Base-by-base conservation (phyloP, 495 filamentous ascomycete species). In the Neurospora sp. region DNA sequence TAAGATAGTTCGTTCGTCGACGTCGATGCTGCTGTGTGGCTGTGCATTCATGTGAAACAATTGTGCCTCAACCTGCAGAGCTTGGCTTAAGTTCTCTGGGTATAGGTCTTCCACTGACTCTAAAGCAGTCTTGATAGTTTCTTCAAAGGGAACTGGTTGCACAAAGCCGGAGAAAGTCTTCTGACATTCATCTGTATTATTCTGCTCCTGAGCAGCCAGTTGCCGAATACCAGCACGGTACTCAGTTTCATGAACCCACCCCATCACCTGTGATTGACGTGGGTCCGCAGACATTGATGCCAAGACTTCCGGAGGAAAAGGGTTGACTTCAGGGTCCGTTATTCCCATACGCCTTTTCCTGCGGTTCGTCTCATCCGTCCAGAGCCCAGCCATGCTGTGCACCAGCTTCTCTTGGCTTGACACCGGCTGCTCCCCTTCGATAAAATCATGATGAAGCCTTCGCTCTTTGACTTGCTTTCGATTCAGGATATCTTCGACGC, bases 211-310 rank as follows among this genome's bases (percentile, higher is more conserved):
- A 1, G 80, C 75, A 20, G 91, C 86, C 40, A 94, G 84, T 22
- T 82, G 79, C 59, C 85, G 79, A 2, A 94, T 82, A 77, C 91
- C 85, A 40, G 89, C 84, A 31, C 87, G 85, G 78, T 90, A 94
- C 73, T 97, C 94, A 73, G 92, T 92, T 81, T 97, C 94, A 77
- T 97, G 94, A 31, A 97, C 90, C 96, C 96, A 99, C 6, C 89
- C 90, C 27, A 88, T 88, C 70, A 86, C 86, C 44, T 89, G 83
- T 20, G 89, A 86, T 71, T 91, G 87, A 69, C 96, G 87, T 20
- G 89, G 85, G 76, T 94, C 91, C 3, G 93, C 93, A 20, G 94
- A 97, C 88, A 97, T 93, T 16, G 93, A 92, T 16, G 94, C 85
- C 72, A 98, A 76, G 3, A 89, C 94, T 69, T 97, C 95, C 0